Conservation (phyloP, 805 yeast species). For the Maudiozyma pseudohumilis region DNA sequence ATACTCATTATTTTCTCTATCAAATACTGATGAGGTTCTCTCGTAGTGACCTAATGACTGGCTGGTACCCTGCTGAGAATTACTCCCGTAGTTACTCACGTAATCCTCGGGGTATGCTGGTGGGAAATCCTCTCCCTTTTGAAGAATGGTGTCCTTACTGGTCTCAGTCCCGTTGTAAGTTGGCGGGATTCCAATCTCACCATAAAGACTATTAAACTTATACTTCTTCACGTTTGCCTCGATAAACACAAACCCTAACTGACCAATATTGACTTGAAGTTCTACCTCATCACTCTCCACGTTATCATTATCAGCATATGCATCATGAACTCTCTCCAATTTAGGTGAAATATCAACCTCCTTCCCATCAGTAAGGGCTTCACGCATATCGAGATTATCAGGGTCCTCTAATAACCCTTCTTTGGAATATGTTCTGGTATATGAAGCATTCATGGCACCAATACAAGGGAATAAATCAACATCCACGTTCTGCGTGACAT, state of each 20-base stretch:
- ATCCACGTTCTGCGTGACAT: slow-evolving; percentile 64
- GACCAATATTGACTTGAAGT: slow-evolving; percentile 65
- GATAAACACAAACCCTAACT: slow-evolving; percentile 66
- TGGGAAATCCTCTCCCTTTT: slow-evolving; percentile 64
- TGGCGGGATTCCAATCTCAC: slow-evolving; percentile 38
- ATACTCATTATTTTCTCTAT: slow-evolving; percentile 22
- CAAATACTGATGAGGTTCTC: slow-evolving; percentile 28
- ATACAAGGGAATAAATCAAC: slow-evolving; percentile 33
- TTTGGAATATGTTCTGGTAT: slow-evolving; percentile 29
- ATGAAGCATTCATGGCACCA: slow-evolving; percentile 32
- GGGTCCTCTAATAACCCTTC: slow-evolving; percentile 30
- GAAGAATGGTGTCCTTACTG: slow-evolving; percentile 45
- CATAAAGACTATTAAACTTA: slow-evolving; percentile 49
- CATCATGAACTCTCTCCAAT: slow-evolving; percentile 18
- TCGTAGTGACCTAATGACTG: slow-evolving; percentile 17
- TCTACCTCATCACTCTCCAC: slow-evolving; percentile 25
- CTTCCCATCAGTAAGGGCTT: slow-evolving; percentile 16
- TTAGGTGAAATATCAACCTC: slow-evolving; percentile 18
- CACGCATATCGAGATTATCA: slow-evolving; percentile 25
- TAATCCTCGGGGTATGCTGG: slow-evolving; percentile 57
- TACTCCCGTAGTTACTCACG: neutral
- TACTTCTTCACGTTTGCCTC: slow-evolving; percentile 80
- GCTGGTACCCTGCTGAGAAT: neutral
- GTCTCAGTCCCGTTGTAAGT: slow-evolving; percentile 34
- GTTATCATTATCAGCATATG: slow-evolving; percentile 9